Evolutionary conservation across 2,329 filamentous ascomycete species (phyloP), one percentile per base, ranked within the genome.

Genomic region (Neonectria sp.): DNA sequence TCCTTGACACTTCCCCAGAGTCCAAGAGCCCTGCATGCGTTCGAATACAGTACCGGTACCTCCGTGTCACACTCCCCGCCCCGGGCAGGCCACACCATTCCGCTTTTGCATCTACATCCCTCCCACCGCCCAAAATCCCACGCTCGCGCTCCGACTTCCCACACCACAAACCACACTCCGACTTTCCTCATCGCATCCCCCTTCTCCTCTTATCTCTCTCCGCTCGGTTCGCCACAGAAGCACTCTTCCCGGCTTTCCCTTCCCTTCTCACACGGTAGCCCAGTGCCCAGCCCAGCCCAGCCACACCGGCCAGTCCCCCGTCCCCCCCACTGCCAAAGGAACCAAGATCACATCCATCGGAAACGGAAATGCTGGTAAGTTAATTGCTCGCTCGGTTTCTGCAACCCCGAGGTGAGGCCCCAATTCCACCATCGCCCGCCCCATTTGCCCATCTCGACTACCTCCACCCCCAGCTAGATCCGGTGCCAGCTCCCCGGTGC

Each of bases 401-500:
- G 63, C 67, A 67, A 71, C 67, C 60, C 68, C 67, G 60, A 67
- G 57, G 63, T 60, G 37, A 40, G 37, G 37, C 37, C 37, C 53
- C 56, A 58, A 70, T 73, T 64, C 63, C 57, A 61, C 35, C 57
- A 48, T 61, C 51, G 43, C 46, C 51, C 52, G 24, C 52, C 33
- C 56, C 27, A n/a, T 35, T n/a, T 17, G 37, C 49, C 48, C 40
- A 45, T 45, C 40, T 24, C 4, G n/a, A 21, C 40, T 21, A 21
- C 51, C 53, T 62, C 55, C 43, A 51, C 49, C 65, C 43, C 37
- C 59, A 63, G 49, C 55, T 62, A 67, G 68, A 71, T 73, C 71
- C 62, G 62, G 72, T 71, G 66, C 71, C 73, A 72, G 71, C 63
- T 73, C 65, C 67, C 73, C 65, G 72, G 71, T 67, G 61, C 64